Base-by-base conservation (phyloP, 1,139 yeast genomes). In the Lodderomyces metapsilosis region DNA sequence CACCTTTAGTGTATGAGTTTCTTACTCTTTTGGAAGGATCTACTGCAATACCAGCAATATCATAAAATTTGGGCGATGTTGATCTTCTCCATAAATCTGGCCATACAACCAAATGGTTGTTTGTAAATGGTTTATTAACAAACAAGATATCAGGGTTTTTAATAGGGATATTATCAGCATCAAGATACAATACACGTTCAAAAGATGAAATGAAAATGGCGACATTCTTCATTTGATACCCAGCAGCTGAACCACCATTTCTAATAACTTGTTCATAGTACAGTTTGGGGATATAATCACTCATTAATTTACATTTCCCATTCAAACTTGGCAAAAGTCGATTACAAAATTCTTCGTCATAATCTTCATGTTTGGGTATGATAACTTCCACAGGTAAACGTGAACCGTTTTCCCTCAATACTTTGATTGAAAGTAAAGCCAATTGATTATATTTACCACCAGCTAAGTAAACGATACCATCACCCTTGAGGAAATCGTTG, bases 391-490 rank as follows among this genome's bases (percentile, higher is more conserved):
- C 72, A 0, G 87, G 87, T 41, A 80, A 56, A 30, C 66, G 65
- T 2, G 83, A 74, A 3, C 84, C 84, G 5, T 69, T 53, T 39
- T 70, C 66, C 53, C 88, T 66, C 41, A 80, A 58, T 31, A 78
- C 67, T 53, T 75, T 73, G 37, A 82, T 71, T n/a, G 82, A 74
- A 6, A 77, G 57, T 20, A 78, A 58, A 5, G 80, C 76, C 39
- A 80, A 66, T 58, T 82, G 79, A 48, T 80, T 69, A 56, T 72
- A 80, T 45, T 68, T 67, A 27, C 78, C 84, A 46, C 86, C 87
- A 25, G 84, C 87, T 41, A 82, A 73, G 51, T 78, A 76, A 4
- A 80, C 83, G 36, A 79, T 77, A 32, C 88, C 86, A 45, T 71
- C 68, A 11, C 81, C 83, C 41, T 61, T 51, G 69, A 66, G 61